Conservation (phyloP, 257 asterid species). For the Leonotis leonurus region DNA sequence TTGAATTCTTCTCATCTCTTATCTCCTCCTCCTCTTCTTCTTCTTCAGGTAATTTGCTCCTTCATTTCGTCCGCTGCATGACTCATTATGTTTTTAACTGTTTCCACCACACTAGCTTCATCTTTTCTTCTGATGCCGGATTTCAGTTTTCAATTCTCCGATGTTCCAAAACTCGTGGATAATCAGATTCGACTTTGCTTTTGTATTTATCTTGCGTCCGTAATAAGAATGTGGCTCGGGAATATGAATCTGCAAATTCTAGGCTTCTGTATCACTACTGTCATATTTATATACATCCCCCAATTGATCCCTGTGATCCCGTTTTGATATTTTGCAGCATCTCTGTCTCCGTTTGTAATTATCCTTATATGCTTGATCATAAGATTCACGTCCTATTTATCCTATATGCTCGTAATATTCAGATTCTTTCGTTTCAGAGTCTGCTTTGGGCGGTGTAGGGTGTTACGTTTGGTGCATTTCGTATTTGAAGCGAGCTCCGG, state of each 20-base stretch:
- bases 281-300: neutral
- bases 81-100: neutral
- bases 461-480: slow-evolving; percentile 7
- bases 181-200: slow-evolving; percentile 8
- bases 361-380: neutral
- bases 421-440: slow-evolving; percentile 17
- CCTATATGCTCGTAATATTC: slow-evolving; percentile 13
- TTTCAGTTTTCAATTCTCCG: neutral
- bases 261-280: neutral
- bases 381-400: neutral
- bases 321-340: neutral
- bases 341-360: neutral
- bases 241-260: slow-evolving; percentile 6
- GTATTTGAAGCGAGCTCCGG: slow-evolving; percentile 12
- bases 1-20: slow-evolving; percentile 24
- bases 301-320: slow-evolving; percentile 6
- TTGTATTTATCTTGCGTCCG: neutral
- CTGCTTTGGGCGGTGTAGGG: slow-evolving; percentile 17
- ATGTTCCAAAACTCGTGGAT: slow-evolving; percentile 3
- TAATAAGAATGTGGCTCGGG: neutral
- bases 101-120: neutral
- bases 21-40: neutral
- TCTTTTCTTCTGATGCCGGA: neutral
- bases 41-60: slow-evolving; percentile 23
- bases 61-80: neutral